phyloP scores from a whole-genome alignment of 257 asterid genomes.

The Petunia axillaris region DNA sequence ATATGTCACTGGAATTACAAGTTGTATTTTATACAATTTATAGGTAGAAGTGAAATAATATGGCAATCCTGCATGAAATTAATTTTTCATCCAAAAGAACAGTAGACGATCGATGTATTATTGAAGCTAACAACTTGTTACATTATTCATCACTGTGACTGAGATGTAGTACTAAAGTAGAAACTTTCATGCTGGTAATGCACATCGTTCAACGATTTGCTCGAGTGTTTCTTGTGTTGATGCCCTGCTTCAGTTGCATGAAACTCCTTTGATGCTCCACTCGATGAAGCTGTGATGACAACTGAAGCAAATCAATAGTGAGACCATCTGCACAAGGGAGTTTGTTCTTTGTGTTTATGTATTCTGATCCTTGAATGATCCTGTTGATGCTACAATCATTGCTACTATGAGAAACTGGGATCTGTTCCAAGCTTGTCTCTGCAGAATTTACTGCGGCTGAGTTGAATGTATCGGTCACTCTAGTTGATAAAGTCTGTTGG shows the following conservation, averaged over 20 bases:
- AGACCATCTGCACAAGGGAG: slow-evolving; percentile 36
- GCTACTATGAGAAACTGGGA: slow-evolving; percentile 30
- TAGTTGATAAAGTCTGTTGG: slow-evolving; percentile 33
- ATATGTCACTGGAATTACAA: too few species aligned
- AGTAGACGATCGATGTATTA: too few species aligned
- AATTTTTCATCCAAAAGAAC: too few species aligned
- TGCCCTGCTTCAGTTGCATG: slow-evolving; percentile 36
- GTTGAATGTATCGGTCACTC: slow-evolving; percentile 28
- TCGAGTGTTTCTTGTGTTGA: slow-evolving; percentile 40
- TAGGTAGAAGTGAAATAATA: too few species aligned
- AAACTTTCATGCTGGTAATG: too few species aligned
- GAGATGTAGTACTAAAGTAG: too few species aligned
- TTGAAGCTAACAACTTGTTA: too few species aligned
- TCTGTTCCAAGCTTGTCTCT: slow-evolving; percentile 37
- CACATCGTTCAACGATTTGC: neutral
- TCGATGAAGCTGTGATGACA: slow-evolving; percentile 48
- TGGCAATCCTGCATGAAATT: too few species aligned
- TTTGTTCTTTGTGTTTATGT: slow-evolving; percentile 31
- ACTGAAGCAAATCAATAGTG: slow-evolving; percentile 44
- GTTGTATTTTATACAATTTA: too few species aligned
- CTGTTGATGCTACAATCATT: slow-evolving; percentile 28
- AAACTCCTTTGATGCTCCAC: slow-evolving; percentile 46
- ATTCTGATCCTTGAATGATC: slow-evolving; percentile 32
- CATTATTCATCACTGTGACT: too few species aligned
- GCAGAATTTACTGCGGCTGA: slow-evolving; percentile 34